Evolutionary conservation across 176 grass and related monocot species (phyloP).

Genomic region (Carex pumila): DNA sequence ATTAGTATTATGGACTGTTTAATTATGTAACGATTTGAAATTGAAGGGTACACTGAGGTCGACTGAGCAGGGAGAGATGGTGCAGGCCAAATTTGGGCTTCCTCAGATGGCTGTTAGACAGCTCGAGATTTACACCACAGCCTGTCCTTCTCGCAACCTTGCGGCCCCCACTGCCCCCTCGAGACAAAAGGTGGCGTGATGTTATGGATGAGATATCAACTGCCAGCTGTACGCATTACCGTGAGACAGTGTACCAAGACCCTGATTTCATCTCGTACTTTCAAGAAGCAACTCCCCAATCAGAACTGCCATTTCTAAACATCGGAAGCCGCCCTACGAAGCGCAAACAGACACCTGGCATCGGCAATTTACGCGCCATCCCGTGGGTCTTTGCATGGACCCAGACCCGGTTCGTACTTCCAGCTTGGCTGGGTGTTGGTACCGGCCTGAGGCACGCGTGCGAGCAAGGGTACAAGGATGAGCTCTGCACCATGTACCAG

Average conservation of each 20-base stretch:
- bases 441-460: constrained; percentile 50
- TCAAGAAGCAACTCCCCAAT: constrained; percentile 82
- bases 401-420: constrained; percentile 81
- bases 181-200: constrained; percentile 44
- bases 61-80: constrained; percentile 98
- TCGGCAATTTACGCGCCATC: constrained; percentile 69
- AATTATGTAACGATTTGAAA: background rate
- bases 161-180: constrained; percentile 57
- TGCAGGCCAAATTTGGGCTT: constrained; percentile 88
- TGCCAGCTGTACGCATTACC: constrained; percentile 64
- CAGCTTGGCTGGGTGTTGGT: constrained; percentile 80
- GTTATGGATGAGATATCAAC: constrained; percentile 89
- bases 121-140: constrained; percentile 90
- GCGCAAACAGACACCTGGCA: constrained; percentile 41
- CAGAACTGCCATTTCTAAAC: constrained; percentile 72
- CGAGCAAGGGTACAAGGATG: constrained; percentile 47
- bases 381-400: constrained; percentile 97
- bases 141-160: constrained; percentile 74
- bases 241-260: constrained; percentile 71
- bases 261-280: constrained; percentile 87
- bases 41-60: constrained; percentile 64
- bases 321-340: constrained; percentile 72
- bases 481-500: constrained; percentile 65
- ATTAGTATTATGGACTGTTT: background rate
- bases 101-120: constrained; percentile 73